These are phyloP conservation scores for Phyllosticta citrichinensis DNA, from an alignment of 2,329 filamentous ascomycete genomes.

Conservation along the genomic window DNA sequence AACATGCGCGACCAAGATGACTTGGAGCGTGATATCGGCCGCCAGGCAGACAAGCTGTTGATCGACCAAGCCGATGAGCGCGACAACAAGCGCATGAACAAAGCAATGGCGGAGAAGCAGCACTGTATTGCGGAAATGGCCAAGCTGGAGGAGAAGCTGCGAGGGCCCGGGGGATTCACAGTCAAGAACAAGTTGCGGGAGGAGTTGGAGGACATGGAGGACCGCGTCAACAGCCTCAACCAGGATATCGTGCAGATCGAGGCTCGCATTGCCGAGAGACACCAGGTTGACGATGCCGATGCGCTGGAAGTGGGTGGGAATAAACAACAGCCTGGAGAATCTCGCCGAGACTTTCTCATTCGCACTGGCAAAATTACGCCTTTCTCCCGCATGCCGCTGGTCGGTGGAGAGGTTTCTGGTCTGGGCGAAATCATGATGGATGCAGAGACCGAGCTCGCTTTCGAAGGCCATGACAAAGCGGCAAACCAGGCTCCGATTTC, in stretches of 20 bases:
- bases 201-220: slow-evolving; percentile 57
- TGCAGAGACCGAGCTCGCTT: slow-evolving; percentile 46
- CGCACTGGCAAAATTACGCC: slow-evolving; percentile 96
- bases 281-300: slow-evolving; percentile 43
- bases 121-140: slow-evolving; percentile 58
- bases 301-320: slow-evolving; percentile 39
- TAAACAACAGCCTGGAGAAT: slow-evolving; percentile 65
- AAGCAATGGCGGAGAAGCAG: slow-evolving; percentile 39
- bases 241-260: slow-evolving; percentile 73
- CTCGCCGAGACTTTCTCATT: slow-evolving; percentile 78
- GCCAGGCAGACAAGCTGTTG: slow-evolving; percentile 52
- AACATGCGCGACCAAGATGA: slow-evolving; percentile 70
- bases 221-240: slow-evolving; percentile 53
- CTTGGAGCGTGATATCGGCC: slow-evolving; percentile 73
- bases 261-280: slow-evolving; percentile 66
- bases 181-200: slow-evolving; percentile 50
- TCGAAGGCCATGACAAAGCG: slow-evolving; percentile 14
- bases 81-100: slow-evolving; percentile 53
- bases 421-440: slow-evolving; percentile 71
- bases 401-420: slow-evolving; percentile 54
- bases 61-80: slow-evolving; percentile 53
- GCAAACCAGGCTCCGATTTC: slow-evolving; percentile 25
- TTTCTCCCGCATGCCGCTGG: slow-evolving; percentile 68
- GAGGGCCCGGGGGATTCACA: slow-evolving; percentile 43
- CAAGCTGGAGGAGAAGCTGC: slow-evolving; percentile 38